Evolutionary conservation across 768 basidiomycete genomes (phyloP).

Genomic region (Tylopilus cervinicoccineus): DNA sequence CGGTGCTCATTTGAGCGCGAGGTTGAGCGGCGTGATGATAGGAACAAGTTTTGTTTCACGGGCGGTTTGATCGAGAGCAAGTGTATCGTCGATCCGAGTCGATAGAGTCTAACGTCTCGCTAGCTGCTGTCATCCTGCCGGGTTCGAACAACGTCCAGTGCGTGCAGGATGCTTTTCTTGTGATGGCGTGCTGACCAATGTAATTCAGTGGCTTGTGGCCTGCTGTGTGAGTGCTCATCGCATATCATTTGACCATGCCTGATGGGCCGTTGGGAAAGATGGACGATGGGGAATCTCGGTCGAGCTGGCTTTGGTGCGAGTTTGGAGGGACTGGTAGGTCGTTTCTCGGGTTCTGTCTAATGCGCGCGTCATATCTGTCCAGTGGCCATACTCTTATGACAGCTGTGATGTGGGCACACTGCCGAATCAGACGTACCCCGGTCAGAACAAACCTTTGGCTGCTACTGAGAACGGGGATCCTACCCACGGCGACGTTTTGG

Average conservation of each 20-base stretch:
- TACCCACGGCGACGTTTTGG: constrained; percentile 23
- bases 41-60: constrained; percentile 79
- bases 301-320: constrained; percentile 54
- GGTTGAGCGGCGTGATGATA: constrained; percentile 9
- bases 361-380: not conserved
- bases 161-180: constrained; percentile 2
- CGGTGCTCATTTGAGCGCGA: not conserved
- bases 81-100: not conserved
- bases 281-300: constrained; percentile 53
- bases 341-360: constrained; percentile 12
- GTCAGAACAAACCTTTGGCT: constrained; percentile 40
- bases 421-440: constrained; percentile 63
- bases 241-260: not conserved
- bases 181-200: constrained; percentile 4
- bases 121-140: constrained; percentile 38
- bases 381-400: constrained; percentile 55
- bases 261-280: constrained; percentile 26
- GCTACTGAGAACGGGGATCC: constrained; percentile 40
- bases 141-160: constrained; percentile 38
- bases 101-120: constrained; percentile 4
- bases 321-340: constrained; percentile 58
- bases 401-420: constrained; percentile 77
- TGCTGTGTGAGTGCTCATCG: constrained; percentile 34
- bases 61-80: constrained; percentile 62
- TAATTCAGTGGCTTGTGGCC: constrained; percentile 44